Evolutionary conservation across 2,329 filamentous ascomycete species (phyloP), one percentile per base, ranked within the genome.

Genomic region (Mollisiaceae sp.): DNA sequence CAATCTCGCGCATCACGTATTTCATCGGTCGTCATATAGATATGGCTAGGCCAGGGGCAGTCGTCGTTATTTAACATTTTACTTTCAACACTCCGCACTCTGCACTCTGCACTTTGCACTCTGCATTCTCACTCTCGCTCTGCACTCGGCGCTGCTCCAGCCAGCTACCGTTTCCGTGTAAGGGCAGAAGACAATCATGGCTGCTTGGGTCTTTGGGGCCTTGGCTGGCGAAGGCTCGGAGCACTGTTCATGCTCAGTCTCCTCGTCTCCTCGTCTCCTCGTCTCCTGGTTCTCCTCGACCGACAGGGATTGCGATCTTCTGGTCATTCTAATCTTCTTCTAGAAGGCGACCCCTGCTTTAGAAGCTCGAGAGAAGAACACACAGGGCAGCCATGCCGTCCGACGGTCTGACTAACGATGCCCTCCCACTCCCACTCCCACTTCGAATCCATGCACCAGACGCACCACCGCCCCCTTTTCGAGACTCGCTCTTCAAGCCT

Each of bases 311-410:
- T 8, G 24, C 24, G 35, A n/a, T 8, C 18, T 50, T 50, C 45
- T 50, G 11, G 45, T 50, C n/a, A 22, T 50, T 50, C 45, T 50
- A 50, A n/a, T 43, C 41, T 43, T 43, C n/a, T n/a, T 43, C 15
- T 8, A 50, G 52, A 55, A 55, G 52, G 52, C 52, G 11, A 55
- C 22, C 52, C 52, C 52, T 38, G 52, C 35, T 55, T 55, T 55
- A 18, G 52, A 55, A 55, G 52, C 15, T 38, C 52, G 27, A 32
- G 27, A 18, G 24, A 55, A 55, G 52, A 27, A 52, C n/a, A n/a
- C 47, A 52, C n/a, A 52, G 15, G 27, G 27, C 27, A 32, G 27
- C 27, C 27, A 32, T 32, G 27, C 27, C 27, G 27, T 32, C 27
- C 27, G 27, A 32, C 27, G 27, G 27, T 6, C 27, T 32, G 27